Percentiles rank a stretch among this genome's conserved stretches.
These are phyloP conservation scores for Candida pseudocylindracea DNA, from an alignment of 1,139 yeast species.

Conservation along the genomic window DNA sequence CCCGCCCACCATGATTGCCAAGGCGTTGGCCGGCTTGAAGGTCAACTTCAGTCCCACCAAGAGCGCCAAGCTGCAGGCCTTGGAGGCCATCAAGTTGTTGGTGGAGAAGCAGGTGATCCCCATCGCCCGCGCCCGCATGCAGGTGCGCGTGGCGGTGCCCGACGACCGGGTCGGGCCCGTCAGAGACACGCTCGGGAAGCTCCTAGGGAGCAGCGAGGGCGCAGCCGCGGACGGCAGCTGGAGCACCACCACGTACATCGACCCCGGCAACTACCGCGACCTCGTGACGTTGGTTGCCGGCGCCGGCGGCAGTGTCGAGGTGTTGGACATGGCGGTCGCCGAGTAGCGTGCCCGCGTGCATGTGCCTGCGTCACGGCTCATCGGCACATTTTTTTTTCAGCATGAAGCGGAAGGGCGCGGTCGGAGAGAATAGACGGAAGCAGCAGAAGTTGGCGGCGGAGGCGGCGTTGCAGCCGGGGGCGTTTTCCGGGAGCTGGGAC, in stretches of 20 bases:
- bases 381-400: not conserved
- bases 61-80: conserved; percentile 71
- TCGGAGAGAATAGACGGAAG: conserved; percentile 1
- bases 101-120: conserved; percentile 71
- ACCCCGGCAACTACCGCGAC: conserved; percentile 68
- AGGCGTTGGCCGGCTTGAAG: conserved; percentile 60
- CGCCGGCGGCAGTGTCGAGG: conserved; percentile 38
- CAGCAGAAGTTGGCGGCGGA: not conserved
- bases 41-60: conserved; percentile 64
- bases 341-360: conserved; percentile 7
- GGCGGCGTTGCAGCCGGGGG: too few relatives aligned
- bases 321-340: conserved; percentile 75
- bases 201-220: too few relatives aligned
- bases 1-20: conserved; percentile 86
- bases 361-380: not conserved
- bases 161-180: conserved; percentile 24
- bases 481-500: conserved; percentile 14
- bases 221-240: too few relatives aligned
- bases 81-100: conserved; percentile 71
- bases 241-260: conserved; percentile 16
- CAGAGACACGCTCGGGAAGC: not conserved
- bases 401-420: not conserved
- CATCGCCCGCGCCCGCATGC: conserved; percentile 88
- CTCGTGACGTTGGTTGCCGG: conserved; percentile 42
- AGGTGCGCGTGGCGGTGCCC: conserved; percentile 35